Evolutionary conservation across 2,329 filamentous ascomycete species (phyloP).

Genomic region (Whalleya microplaca): DNA sequence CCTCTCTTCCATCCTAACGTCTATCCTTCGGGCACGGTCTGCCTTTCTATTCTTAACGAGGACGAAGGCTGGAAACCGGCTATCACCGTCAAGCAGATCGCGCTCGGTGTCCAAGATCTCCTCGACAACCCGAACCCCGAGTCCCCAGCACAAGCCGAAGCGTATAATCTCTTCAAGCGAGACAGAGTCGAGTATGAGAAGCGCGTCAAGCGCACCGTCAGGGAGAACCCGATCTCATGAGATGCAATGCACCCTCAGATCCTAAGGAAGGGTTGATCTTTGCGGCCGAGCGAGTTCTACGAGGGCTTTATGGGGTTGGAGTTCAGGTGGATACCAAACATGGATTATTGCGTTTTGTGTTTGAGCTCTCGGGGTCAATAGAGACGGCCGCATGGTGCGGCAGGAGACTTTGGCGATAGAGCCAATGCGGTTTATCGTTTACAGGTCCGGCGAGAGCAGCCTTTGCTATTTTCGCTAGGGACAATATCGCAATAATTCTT

Average conservation of each 20-base stretch:
- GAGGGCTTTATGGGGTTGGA: conserved; percentile 21
- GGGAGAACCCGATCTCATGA: conserved; percentile 75
- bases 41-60: conserved; percentile 95
- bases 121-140: conserved; percentile 97
- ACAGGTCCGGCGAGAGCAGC: not conserved
- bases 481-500: not conserved
- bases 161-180: conserved; percentile 95
- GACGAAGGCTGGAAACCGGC: conserved; percentile 98
- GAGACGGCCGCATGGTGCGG: conserved; percentile 11
- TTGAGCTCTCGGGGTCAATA: conserved; percentile 27
- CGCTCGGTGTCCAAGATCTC: conserved; percentile 93
- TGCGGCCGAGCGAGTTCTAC: conserved; percentile 8
- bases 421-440: conserved; percentile 5
- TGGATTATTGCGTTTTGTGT: conserved; percentile 24
- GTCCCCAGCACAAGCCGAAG: conserved; percentile 93
- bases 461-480: not conserved
- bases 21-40: conserved; percentile 97
- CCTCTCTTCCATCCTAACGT: conserved; percentile 98
- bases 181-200: conserved; percentile 86
- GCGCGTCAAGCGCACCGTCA: conserved; percentile 83
- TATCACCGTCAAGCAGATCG: conserved; percentile 97
- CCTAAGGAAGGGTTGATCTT: not conserved
- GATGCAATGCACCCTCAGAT: not conserved
- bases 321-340: conserved; percentile 29
- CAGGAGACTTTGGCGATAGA: conserved; percentile 8